Percentiles rank a stretch among this genome's conserved stretches.
Evolutionary conservation across 2,329 filamentous ascomycete genomes (phyloP).

Genomic region (Ilyonectria robusta): DNA sequence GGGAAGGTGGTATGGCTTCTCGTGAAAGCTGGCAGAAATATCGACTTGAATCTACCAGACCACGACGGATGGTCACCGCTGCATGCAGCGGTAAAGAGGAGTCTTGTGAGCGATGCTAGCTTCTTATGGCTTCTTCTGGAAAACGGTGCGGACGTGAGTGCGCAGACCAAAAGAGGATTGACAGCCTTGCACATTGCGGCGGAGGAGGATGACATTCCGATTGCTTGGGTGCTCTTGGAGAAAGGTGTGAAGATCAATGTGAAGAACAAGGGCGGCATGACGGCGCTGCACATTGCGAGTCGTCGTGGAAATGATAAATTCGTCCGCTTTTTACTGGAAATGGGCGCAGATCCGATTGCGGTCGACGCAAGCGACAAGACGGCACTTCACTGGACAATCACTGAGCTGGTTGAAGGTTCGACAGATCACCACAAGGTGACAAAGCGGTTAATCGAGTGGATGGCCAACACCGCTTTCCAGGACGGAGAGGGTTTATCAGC

Average conservation of each 20-base stretch:
- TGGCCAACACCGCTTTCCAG: not conserved
- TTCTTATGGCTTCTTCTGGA: slow-evolving; percentile 15
- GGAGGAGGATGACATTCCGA: not conserved
- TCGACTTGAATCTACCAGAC: not conserved
- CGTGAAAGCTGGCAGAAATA: not conserved
- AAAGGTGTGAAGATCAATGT: not conserved
- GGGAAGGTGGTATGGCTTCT: not conserved
- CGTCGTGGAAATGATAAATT: not conserved
- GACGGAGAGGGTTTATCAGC: slow-evolving; percentile 6
- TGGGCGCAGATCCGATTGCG: not conserved
- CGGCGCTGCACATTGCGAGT: not conserved
- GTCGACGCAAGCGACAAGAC: not conserved
- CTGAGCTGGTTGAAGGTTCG: not conserved
- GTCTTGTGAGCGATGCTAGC: not conserved
- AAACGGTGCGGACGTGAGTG: slow-evolving; percentile 3
- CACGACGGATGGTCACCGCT: not conserved
- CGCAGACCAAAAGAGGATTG: not conserved
- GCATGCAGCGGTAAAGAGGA: slow-evolving; percentile 4
- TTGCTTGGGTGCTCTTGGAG: slow-evolving; percentile 2
- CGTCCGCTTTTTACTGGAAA: not conserved
- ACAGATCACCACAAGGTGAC: not conserved
- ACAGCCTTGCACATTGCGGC: slow-evolving; percentile 8
- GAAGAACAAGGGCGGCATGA: not conserved
- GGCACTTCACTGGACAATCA: slow-evolving; percentile 14
- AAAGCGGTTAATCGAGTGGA: not conserved